Evolutionary conservation across 1,284 basidiomycete genomes (phyloP).

Genomic region (Malassezia equina): DNA sequence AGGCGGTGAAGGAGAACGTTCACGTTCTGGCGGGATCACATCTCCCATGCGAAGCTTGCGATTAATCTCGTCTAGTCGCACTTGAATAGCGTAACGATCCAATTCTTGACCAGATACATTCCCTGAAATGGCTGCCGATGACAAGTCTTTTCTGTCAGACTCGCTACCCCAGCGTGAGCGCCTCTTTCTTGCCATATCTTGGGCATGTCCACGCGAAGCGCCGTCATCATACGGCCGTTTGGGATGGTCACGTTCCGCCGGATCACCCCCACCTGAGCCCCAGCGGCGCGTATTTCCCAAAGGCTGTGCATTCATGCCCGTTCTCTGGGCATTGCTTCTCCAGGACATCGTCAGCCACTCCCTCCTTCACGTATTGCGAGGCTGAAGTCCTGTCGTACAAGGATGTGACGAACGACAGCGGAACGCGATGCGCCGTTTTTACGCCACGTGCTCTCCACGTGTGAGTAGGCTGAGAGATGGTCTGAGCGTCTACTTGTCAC

Average conservation of each 20-base stretch:
- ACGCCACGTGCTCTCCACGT: background rate
- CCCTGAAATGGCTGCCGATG: constrained; percentile 37
- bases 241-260: background rate
- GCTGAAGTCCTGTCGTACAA: background rate
- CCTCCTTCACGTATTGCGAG: background rate
- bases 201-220: background rate
- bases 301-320: constrained; percentile 45
- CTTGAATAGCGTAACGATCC: constrained; percentile 45
- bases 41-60: constrained; percentile 85
- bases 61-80: constrained; percentile 86
- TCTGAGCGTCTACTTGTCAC: background rate
- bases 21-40: constrained; percentile 86
- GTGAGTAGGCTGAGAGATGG: background rate
- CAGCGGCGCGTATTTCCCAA: constrained; percentile 33
- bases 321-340: constrained; percentile 40
- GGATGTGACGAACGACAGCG: background rate
- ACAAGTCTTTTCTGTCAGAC: constrained; percentile 26
- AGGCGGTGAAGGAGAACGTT: constrained; percentile 87
- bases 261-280: constrained; percentile 22
- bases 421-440: background rate
- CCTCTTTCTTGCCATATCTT: constrained; percentile 34
- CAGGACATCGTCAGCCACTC: constrained; percentile 32
- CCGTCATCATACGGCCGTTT: background rate
- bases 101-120: constrained; percentile 38
- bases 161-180: constrained; percentile 45